Evolutionary conservation across 2,329 filamentous ascomycete genomes (phyloP).

Genomic region (Trichoderma sp.): DNA sequence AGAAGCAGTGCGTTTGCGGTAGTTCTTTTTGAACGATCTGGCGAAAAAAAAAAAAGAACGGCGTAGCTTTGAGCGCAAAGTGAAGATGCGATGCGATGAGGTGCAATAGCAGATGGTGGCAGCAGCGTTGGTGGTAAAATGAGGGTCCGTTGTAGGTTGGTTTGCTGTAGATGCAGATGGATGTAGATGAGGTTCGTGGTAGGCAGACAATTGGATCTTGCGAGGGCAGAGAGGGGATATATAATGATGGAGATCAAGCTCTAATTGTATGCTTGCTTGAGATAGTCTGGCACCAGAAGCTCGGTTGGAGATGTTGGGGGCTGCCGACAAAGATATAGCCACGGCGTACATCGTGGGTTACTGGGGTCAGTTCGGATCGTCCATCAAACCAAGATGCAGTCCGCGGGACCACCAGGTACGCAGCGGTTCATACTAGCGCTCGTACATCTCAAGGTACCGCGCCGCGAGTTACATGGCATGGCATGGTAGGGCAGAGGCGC

Average conservation of each 20-base stretch:
- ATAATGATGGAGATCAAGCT: constrained; percentile 4
- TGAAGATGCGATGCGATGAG: neutral
- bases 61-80: neutral
- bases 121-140: constrained; percentile 15
- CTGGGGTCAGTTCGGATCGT: constrained; percentile 25
- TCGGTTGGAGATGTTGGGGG: constrained; percentile 27
- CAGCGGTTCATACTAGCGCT: constrained; percentile 18
- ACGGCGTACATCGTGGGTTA: constrained; percentile 26
- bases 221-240: neutral
- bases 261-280: constrained; percentile 12
- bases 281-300: constrained; percentile 22
- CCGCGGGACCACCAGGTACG: constrained; percentile 17
- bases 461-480: constrained; percentile 21
- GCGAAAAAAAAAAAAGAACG: neutral
- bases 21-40: neutral
- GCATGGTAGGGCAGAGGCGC: constrained; percentile 29
- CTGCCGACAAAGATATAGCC: constrained; percentile 29
- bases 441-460: constrained; percentile 18
- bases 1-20: neutral
- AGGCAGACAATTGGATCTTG: constrained; percentile 16
- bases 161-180: neutral
- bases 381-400: constrained; percentile 29
- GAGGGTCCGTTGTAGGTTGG: constrained; percentile 12
- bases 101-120: neutral
- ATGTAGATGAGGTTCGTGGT: neutral